A percentile compares a stretch with the other conserved stretches of the same genome.
Conservation (phyloP, 176 grass and related monocot genomes). For the Triticum timopheevii region DNA sequence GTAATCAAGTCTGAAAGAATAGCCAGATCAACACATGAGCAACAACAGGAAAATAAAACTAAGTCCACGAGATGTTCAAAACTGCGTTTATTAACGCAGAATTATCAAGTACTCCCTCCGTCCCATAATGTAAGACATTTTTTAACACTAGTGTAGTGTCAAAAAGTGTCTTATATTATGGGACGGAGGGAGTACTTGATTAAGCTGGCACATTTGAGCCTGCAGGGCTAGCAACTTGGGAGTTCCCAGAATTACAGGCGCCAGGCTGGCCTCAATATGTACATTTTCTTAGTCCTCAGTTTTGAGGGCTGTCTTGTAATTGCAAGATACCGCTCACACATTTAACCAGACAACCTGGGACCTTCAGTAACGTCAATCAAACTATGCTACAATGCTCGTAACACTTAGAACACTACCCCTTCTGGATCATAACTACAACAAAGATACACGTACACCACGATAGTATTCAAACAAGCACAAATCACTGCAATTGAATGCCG, state of each 20-base stretch:
- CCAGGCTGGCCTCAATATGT: neutral
- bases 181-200: neutral
- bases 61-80: too few species aligned
- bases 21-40: neutral
- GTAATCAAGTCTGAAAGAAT: neutral
- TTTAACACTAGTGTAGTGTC: too few species aligned
- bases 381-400: neutral
- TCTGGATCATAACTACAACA: neutral
- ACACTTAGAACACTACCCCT: neutral
- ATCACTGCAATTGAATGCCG: neutral
- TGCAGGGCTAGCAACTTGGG: neutral
- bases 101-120: too few species aligned
- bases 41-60: neutral
- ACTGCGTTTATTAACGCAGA: too few species aligned
- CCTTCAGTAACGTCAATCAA: neutral
- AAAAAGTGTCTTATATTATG: too few species aligned
- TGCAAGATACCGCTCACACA: neutral
- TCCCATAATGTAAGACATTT: too few species aligned
- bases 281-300: neutral
- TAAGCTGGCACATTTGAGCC: neutral
- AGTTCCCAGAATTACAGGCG: neutral
- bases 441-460: neutral
- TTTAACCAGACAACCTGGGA: neutral
- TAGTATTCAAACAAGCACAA: neutral
- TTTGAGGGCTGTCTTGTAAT: neutral